Percentiles rank a stretch among this genome's conserved stretches.
Conservation (phyloP, 1,139 yeast genomes). For the Protomyces pachydermus region DNA sequence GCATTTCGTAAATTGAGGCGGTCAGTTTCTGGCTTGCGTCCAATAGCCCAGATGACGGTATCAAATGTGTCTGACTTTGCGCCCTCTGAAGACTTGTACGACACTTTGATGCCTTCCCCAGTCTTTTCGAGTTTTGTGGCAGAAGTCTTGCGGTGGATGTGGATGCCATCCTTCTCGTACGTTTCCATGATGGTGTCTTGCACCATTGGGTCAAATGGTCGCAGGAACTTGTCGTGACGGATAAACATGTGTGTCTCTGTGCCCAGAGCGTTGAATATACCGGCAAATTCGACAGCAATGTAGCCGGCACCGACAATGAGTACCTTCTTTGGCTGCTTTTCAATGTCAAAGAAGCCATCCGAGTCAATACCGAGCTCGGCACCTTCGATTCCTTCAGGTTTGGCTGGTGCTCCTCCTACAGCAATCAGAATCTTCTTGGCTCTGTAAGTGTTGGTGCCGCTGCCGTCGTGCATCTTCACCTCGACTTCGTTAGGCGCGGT, state of each 20-base stretch:
- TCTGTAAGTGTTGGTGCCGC: conserved; percentile 52
- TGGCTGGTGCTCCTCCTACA: conserved; percentile 81
- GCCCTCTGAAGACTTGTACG: conserved; percentile 49
- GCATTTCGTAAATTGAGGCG: conserved; percentile 66
- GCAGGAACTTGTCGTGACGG: conserved; percentile 83
- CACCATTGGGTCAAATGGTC: conserved; percentile 79
- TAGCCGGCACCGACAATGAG: conserved; percentile 98
- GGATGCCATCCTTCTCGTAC: conserved; percentile 73
- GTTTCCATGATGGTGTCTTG: conserved; percentile 73
- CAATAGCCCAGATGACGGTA: conserved; percentile 84
- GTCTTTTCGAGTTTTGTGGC: conserved; percentile 50
- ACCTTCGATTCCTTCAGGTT: conserved; percentile 69
- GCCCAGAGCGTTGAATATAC: conserved; percentile 84
- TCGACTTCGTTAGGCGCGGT: conserved; percentile 56
- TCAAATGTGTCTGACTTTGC: conserved; percentile 59
- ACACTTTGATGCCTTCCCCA: conserved; percentile 53
- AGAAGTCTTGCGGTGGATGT: conserved; percentile 63
- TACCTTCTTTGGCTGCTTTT: conserved; percentile 78
- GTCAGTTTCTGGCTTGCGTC: conserved; percentile 71
- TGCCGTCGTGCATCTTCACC: conserved; percentile 55
- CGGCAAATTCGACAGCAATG: conserved; percentile 92
- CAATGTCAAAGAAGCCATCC: conserved; percentile 83
- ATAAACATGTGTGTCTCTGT: conserved; percentile 82
- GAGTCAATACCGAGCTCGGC: conserved; percentile 79
- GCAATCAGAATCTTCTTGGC: conserved; percentile 85